Conservation (phyloP, 2,329 filamentous ascomycete genomes). For the Penicillium sp. region DNA sequence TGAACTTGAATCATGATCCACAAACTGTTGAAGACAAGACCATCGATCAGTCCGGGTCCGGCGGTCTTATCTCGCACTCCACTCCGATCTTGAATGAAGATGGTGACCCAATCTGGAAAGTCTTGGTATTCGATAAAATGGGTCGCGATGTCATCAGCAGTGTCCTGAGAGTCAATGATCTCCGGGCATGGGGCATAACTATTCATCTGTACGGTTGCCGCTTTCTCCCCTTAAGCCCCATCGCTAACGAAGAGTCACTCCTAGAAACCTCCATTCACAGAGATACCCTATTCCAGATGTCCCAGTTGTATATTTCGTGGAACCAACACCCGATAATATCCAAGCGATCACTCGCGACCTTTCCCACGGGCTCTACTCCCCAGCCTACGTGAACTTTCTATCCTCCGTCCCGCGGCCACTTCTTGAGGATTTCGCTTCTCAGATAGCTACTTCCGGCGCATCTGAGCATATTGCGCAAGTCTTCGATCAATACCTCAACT, state of each 20-base stretch:
- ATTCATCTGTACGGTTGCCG: conserved; percentile 73
- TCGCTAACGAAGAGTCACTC: conserved; percentile 17
- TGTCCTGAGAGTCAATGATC: conserved; percentile 87
- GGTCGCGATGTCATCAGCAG: conserved; percentile 96
- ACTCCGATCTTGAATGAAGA: conserved; percentile 81
- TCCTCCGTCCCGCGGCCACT: conserved; percentile 86
- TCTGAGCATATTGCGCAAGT: conserved; percentile 88
- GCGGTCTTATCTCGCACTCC: conserved; percentile 60
- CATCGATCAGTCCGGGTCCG: conserved; percentile 62
- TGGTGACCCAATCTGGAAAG: conserved; percentile 95
- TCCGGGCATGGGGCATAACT: conserved; percentile 90
- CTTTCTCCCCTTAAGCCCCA: conserved; percentile 6
- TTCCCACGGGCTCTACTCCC: conserved; percentile 81
- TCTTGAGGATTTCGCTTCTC: conserved; percentile 88
- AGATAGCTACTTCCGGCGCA: conserved; percentile 79
- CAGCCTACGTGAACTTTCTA: conserved; percentile 95
- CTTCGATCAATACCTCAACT: conserved; percentile 96
- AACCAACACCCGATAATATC: conserved; percentile 79
- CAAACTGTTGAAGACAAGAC: conserved; percentile 55
- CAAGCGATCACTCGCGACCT: conserved; percentile 81
- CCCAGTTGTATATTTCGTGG: conserved; percentile 92
- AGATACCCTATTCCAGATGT: conserved; percentile 94
- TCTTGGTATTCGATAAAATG: conserved; percentile 88
- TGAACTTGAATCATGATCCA: conserved; percentile 81
- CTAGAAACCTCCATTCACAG: conserved; percentile 73